Evolutionary conservation across 768 basidiomycete species (phyloP).

Genomic region (Heimioporus sp.): DNA sequence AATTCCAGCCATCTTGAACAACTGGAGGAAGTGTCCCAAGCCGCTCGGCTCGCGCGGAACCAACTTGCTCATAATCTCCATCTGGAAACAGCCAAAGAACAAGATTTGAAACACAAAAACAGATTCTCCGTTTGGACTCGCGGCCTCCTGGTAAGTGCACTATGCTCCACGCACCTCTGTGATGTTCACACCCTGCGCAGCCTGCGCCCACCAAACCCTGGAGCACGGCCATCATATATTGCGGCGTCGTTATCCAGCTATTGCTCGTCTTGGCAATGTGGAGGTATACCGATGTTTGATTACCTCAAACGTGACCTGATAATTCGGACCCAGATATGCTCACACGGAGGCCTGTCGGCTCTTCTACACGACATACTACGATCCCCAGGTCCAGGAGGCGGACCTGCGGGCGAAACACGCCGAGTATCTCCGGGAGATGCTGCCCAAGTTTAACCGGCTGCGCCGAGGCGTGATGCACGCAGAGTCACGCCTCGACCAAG

Average conservation of each 20-base stretch:
- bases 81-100: constrained; percentile 36
- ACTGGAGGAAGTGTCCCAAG: constrained; percentile 51
- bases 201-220: constrained; percentile 13
- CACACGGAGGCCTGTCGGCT: constrained; percentile 50
- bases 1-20: constrained; percentile 48
- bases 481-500: too few species aligned
- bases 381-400: constrained; percentile 77
- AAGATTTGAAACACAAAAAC: constrained; percentile 33
- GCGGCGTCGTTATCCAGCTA: constrained; percentile 42
- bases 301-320: constrained; percentile 5
- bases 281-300: constrained; percentile 41
- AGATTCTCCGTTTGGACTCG: constrained; percentile 37
- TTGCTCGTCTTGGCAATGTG: constrained; percentile 52
- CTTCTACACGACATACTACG: constrained; percentile 75
- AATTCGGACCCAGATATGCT: constrained; percentile 32
- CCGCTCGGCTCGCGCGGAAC: constrained; percentile 49
- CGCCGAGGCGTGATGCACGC: constrained; percentile 43
- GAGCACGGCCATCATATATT: constrained; percentile 34
- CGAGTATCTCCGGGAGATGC: constrained; percentile 89
- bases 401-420: constrained; percentile 85
- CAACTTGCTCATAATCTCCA: constrained; percentile 43
- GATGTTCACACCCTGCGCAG: constrained; percentile 17
- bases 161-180: background rate
- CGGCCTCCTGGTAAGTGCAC: constrained; percentile 37
- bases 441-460: constrained; percentile 84